These are phyloP conservation scores for Diaporthe citrichinensis DNA, from an alignment of 2,329 filamentous ascomycete genomes.

Conservation along the genomic window DNA sequence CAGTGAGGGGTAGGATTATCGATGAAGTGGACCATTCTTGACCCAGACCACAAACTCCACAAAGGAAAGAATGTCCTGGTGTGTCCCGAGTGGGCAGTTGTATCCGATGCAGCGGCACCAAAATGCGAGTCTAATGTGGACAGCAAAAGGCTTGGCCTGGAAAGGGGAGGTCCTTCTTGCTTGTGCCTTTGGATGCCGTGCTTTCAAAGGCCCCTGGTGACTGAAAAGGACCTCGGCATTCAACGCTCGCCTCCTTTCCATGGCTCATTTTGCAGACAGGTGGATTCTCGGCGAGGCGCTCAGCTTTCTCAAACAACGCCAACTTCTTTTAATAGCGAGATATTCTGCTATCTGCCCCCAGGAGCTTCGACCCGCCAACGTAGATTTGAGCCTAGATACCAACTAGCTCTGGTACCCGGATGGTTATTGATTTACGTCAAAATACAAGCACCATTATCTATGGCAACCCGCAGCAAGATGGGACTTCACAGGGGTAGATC, in stretches of 20 bases:
- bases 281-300: background rate
- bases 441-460: background rate
- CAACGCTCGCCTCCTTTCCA: background rate
- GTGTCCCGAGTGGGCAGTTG: slow-evolving; percentile 11
- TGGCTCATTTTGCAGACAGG: background rate
- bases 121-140: background rate
- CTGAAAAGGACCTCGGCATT: background rate
- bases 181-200: background rate
- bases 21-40: slow-evolving; percentile 6
- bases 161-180: background rate
- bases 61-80: background rate
- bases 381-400: background rate
- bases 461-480: background rate
- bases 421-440: slow-evolving; percentile 1
- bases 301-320: background rate
- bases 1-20: background rate
- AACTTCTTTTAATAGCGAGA: slow-evolving; percentile 3
- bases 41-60: slow-evolving; percentile 10
- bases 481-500: background rate
- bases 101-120: background rate
- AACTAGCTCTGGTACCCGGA: background rate
- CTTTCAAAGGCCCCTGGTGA: background rate
- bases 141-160: background rate
- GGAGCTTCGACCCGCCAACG: too few species aligned
- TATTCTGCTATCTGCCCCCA: slow-evolving; percentile 8